These are phyloP conservation scores for Scenedesmus sp. DNA, from an alignment of 163 green algal species.

Conservation along the genomic window DNA sequence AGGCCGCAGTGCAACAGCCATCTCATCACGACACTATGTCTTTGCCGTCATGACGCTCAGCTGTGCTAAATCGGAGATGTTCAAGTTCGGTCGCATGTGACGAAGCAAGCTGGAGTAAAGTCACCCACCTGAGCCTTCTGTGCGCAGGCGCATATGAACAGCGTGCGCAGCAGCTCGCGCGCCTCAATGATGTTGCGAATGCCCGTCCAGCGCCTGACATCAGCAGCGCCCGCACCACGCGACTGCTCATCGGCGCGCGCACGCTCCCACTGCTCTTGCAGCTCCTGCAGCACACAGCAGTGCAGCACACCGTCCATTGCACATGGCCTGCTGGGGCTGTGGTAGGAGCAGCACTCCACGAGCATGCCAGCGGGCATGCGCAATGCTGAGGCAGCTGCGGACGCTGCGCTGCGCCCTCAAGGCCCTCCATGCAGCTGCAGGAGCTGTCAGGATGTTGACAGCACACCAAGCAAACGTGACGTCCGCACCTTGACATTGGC, in stretches of 20 bases:
- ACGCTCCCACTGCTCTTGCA: conserved; percentile 70
- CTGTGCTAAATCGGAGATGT: not conserved
- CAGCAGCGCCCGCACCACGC: conserved; percentile 72
- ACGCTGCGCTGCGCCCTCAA: no score
- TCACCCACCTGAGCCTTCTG: conserved; percentile 71
- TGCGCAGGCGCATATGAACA: conserved; percentile 82
- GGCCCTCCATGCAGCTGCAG: no score
- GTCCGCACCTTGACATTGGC: conserved; percentile 33
- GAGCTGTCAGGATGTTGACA: not conserved
- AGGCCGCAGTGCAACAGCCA: not conserved
- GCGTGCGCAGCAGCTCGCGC: conserved; percentile 78
- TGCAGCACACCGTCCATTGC: not conserved
- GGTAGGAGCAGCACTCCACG: no score
- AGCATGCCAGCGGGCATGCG: not conserved
- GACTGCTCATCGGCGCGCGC: conserved; percentile 79
- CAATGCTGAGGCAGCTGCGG: not conserved
- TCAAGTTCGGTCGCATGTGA: not conserved
- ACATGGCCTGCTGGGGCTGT: no score
- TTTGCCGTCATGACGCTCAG: not conserved
- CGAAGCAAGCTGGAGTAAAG: not conserved
- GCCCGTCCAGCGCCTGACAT: conserved; percentile 83
- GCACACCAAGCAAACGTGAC: not conserved
- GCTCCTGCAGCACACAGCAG: conserved; percentile 48
- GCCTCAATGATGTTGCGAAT: conserved; percentile 80
- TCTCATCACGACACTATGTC: not conserved